A percentile compares a stretch with the other conserved stretches of the same genome.
Conservation (phyloP, 495 filamentous ascomycete species). For the Paragyromitra xinjiangensis region DNA sequence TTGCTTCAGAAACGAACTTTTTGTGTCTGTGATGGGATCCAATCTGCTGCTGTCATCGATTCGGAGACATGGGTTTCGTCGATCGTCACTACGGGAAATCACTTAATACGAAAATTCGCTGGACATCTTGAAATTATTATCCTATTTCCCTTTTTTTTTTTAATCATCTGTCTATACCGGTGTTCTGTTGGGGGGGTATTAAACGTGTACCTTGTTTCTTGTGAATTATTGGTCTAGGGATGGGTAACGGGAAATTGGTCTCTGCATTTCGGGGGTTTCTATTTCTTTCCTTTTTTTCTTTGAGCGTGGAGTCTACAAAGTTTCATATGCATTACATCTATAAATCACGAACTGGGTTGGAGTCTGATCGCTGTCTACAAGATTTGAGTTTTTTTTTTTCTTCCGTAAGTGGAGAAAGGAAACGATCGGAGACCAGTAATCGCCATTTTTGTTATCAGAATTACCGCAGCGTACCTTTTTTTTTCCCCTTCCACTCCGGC, state of each 20-base stretch:
- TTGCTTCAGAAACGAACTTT: slow-evolving; percentile 1
- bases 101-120: slow-evolving; percentile 32
- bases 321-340: slow-evolving; percentile 37
- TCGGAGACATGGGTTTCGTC: slow-evolving; percentile 5
- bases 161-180: slow-evolving; percentile 42
- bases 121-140: slow-evolving; percentile 7
- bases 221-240: slow-evolving; percentile 52
- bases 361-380: slow-evolving; percentile 23
- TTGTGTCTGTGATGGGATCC: slow-evolving; percentile 35
- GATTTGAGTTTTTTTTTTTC: slow-evolving; percentile 4
- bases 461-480: slow-evolving; percentile 24
- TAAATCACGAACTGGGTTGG: slow-evolving; percentile 33
- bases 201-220: slow-evolving; percentile 45
- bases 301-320: slow-evolving; percentile 40
- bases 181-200: slow-evolving; percentile 29
- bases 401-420: background rate
- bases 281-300: slow-evolving; percentile 7
- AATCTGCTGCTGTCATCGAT: slow-evolving; percentile 19
- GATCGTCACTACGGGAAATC: slow-evolving; percentile 16
- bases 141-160: slow-evolving; percentile 24
- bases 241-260: slow-evolving; percentile 44
- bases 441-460: slow-evolving; percentile 31
- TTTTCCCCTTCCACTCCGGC: background rate
- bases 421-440: slow-evolving; percentile 23
- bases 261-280: slow-evolving; percentile 34